Base-by-base conservation (phyloP, 768 basidiomycete genomes). In the Tylopilus sp. region DNA sequence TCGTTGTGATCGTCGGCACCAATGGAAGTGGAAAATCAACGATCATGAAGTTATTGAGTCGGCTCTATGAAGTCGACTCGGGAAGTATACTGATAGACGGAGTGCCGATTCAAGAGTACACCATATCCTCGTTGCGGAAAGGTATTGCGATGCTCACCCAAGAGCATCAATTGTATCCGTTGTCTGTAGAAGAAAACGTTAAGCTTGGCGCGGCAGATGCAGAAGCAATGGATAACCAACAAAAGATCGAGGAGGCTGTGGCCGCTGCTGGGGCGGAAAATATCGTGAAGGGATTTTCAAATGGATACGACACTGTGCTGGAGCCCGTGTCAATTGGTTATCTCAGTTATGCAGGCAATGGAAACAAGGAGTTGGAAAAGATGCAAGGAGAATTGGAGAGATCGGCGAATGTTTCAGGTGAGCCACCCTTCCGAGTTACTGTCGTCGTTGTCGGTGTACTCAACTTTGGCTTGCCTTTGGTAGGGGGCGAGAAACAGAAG, bases 111-210 rank as follows among this genome's bases (percentile, higher is more conserved):
- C 31, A 53, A 18, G 33, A 60, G 4, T 78, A 72, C 42, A 55
- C 59, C 9, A 43, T 71, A 4, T 48, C 55, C 1, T 62, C 67
- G 17, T 50, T 80, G 25, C 72, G 76, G 12, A 48, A 57, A 2
- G 62, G 69, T 3, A 78, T 71, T 25, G 73, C 77, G 4, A 73
- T 73, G 43, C 63, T 80, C 3, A 66, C 68, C 1, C 79, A 79
- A 54, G 63, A 73, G 6, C 75, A 71, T 47, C 57, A 57, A 17
- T 6, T 35, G 15, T 35, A 35, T 35, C 33, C 47, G 8, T 57
- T 76, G 5, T 69, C 72, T 0, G 46, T 77, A 15, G 51, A 59
- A 41, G 77, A 77, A 50, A 78, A 76, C 45, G 68, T 77, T 22
- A 69, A 62, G 25, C 52, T 78, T 10, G 74, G 73, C 21, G 47